Evolutionary conservation across 2,329 filamentous ascomycete species (phyloP), one percentile per base, ranked within the genome.

Genomic region (Ascochyta viciae-villosae): DNA sequence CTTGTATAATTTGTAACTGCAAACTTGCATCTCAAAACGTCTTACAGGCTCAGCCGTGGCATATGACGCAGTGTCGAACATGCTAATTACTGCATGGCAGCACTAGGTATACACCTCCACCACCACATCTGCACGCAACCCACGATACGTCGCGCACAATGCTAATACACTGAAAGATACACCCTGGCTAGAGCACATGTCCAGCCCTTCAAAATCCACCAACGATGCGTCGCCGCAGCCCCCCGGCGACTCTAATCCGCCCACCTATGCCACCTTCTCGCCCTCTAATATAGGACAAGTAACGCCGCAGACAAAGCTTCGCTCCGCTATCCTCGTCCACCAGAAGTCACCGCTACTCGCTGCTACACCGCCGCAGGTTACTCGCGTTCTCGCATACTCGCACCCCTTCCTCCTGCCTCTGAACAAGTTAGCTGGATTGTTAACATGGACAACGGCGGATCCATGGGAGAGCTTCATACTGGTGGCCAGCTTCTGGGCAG

Each of bases 401-500:
- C 94, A 99, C 73, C 93, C 95, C 0, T 98, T 97, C 73, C 82
- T 99, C 7, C 81, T 96, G 7, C 92, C 93, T 6, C 81, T 98
- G 54, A 98, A 97, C 75, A 90, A 89, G 71, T 77, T 96, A 15
- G 89, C 85, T 3, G 95, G 94, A 0, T 80, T 99, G 58, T 72
- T 99, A 61, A 96, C 91, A 78, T 99, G 95, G 95, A 96, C 92
- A 8, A 93, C 90, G 0, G 90, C 86, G 35, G 95, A 99, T 73
- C 88, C 93, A 0, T 99, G 94, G 94, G 92, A 98, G 81, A 97
- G 93, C 81, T 99, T 98, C 72, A 81, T 99, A 58, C 76, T 99
- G 29, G 83, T 99, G 3, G 88, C 88, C 16, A 83, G 80, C 29
- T 99, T 96, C 73, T 99, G 95, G 95, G 89, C 87, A 3, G 78